Percentiles rank a stretch among this genome's conserved stretches.
Conservation (phyloP, 371 early-diverging fungal species). For the Gilbertella persicaria region DNA sequence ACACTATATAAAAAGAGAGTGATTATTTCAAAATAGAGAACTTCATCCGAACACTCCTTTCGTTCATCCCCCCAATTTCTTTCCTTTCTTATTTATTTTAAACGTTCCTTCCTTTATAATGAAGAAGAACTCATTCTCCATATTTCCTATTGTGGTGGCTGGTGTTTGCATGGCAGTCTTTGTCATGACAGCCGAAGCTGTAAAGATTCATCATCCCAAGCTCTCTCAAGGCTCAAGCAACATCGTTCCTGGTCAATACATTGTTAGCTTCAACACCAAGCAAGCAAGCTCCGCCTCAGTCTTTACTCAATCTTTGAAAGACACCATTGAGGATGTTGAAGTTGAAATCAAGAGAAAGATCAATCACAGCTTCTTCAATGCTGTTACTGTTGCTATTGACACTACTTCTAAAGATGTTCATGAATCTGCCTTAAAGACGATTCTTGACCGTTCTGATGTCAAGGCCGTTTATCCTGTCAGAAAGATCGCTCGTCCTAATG, state of each 20-base stretch:
- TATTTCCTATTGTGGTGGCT: constrained; percentile 29
- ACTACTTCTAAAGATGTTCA: constrained; percentile 14
- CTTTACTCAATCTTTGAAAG: constrained; percentile 23
- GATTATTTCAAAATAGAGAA: neutral
- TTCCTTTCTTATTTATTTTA: constrained; percentile 3
- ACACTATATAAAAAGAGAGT: neutral
- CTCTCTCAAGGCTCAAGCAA: constrained; percentile 10
- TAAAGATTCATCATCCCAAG: constrained; percentile 29
- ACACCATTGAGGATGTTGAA: constrained; percentile 23
- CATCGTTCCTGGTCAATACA: constrained; percentile 37
- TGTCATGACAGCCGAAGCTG: constrained; percentile 21
- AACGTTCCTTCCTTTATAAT: constrained; percentile 6
- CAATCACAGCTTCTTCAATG: constrained; percentile 38
- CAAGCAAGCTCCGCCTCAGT: constrained; percentile 5
- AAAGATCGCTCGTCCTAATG: constrained; percentile 29
- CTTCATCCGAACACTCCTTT: constrained; percentile 1
- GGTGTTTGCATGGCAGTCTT: constrained; percentile 31
- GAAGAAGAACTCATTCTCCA: constrained; percentile 26
- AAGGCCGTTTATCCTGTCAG: constrained; percentile 32
- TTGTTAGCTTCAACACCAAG: constrained; percentile 29
- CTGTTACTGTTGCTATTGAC: constrained; percentile 33
- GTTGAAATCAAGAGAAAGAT: constrained; percentile 28
- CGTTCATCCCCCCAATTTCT: neutral
- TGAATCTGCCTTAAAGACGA: constrained; percentile 15
- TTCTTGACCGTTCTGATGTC: constrained; percentile 29